Base-by-base conservation (phyloP, 2,329 filamentous ascomycete genomes). In the Fusarium xylarioides region DNA sequence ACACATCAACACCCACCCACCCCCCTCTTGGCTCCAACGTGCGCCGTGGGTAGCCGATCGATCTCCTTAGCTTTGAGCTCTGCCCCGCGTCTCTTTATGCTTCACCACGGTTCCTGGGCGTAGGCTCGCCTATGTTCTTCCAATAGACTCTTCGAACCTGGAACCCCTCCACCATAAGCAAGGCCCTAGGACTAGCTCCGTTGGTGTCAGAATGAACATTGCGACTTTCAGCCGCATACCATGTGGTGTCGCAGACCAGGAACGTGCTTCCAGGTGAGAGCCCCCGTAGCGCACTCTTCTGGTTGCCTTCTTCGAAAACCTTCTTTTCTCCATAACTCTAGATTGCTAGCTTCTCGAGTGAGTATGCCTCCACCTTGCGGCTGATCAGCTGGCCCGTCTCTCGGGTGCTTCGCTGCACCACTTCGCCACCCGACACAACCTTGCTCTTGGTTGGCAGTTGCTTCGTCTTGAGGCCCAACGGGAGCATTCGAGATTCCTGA, bases 361-460 rank as follows among this genome's bases (percentile, higher is more conserved):
- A 94, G 83, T 98, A 97, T 74, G 91, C 90, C 63, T 92, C 93
- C 70, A 95, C 92, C 80, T 91, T 91, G 83, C 93, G 92, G 79
- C 92, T 94, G 79, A 92, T 90, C 80, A 97, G 83, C 81, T 93
- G 90, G 23, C 93, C 93, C 66, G 91, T 91, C 83, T 97, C 92
- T 81, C 94, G 87, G 75, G 85, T 86, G 76, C 87, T 94, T 75
- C 93, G 89, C 80, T 88, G 85, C 70, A 91, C 86, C 44, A 94
- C 85, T 83, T 94, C 92, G 23, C 94, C 93, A 63, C 90, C 91
- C 52, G 88, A 85, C 74, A 91, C 85, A 74, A 93, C 84, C 87
- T 93, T 91, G 69, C 85, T 82, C 68, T 78, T 82, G 46, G 86
- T 85, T 28, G 89, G 84, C 53, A 80, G 78, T 71, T 84, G 81